phyloP scores from a whole-genome alignment of 192 early-diverging fungal genomes.

The Pilaira anomala region DNA sequence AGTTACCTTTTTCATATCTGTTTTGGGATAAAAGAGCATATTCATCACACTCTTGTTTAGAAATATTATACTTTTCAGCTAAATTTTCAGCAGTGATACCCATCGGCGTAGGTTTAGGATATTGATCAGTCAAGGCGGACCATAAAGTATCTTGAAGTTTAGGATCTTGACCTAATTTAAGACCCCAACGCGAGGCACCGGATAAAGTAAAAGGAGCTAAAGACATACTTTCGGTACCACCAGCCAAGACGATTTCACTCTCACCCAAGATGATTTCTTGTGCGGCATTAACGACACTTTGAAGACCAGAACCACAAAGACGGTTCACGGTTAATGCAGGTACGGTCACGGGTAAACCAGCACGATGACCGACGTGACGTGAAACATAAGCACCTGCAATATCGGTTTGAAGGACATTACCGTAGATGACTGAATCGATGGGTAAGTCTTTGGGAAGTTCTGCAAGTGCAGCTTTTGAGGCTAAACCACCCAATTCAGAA shows the following conservation, averaged over 20 bases:
- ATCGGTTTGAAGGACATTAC: slow-evolving; percentile 88
- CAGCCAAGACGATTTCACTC: slow-evolving; percentile 79
- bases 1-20: slow-evolving; percentile 75
- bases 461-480: slow-evolving; percentile 85
- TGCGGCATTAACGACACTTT: slow-evolving; percentile 89
- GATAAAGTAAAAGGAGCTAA: slow-evolving; percentile 85
- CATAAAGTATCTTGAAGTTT: slow-evolving; percentile 90
- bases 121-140: slow-evolving; percentile 80
- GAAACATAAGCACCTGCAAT: slow-evolving; percentile 85
- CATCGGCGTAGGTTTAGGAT: slow-evolving; percentile 78
- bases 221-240: slow-evolving; percentile 93
- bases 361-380: slow-evolving; percentile 89
- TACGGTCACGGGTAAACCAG: slow-evolving; percentile 77
- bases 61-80: slow-evolving; percentile 77
- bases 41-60: slow-evolving; percentile 79
- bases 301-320: slow-evolving; percentile 95
- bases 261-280: slow-evolving; percentile 89
- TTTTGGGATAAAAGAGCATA: slow-evolving; percentile 82
- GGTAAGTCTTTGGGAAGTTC: slow-evolving; percentile 65
- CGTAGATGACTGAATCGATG: slow-evolving; percentile 90
- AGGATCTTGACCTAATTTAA: slow-evolving; percentile 82
- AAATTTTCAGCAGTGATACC: slow-evolving; percentile 95
- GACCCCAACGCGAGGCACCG: slow-evolving; percentile 71
- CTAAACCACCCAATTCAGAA: slow-evolving; percentile 83
- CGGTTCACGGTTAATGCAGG: slow-evolving; percentile 93